Conservation (phyloP, 495 filamentous ascomycete genomes). For the Tetracladium marchalianum region DNA sequence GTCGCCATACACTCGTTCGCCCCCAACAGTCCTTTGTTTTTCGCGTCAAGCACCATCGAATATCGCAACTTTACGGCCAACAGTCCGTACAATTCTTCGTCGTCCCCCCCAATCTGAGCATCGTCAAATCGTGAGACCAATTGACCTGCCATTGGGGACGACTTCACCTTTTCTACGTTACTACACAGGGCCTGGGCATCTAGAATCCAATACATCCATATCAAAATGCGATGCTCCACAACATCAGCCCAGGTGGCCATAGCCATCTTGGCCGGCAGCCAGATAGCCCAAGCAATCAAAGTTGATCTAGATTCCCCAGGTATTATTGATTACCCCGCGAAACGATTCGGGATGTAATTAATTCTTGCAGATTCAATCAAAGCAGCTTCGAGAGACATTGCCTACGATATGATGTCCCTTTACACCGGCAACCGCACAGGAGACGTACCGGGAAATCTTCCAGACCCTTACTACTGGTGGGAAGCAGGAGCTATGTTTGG, state of each 20-base stretch:
- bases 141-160: too few relatives aligned
- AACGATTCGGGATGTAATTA: neutral
- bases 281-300: slow-evolving; percentile 9
- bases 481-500: slow-evolving; percentile 71
- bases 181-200: too few relatives aligned
- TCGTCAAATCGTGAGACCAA: too few relatives aligned
- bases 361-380: slow-evolving; percentile 44
- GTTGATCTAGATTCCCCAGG: slow-evolving; percentile 16
- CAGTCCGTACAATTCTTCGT: too few relatives aligned
- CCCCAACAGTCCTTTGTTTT: too few relatives aligned
- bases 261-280: slow-evolving; percentile 4
- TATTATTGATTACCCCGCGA: neutral
- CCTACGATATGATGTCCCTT: slow-evolving; percentile 52
- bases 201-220: too few relatives aligned
- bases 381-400: slow-evolving; percentile 47
- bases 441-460: slow-evolving; percentile 48
- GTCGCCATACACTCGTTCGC: too few relatives aligned
- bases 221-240: slow-evolving; percentile 9
- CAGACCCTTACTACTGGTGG: slow-evolving; percentile 67
- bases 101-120: too few relatives aligned
- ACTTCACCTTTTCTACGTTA: too few relatives aligned
- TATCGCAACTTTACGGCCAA: too few relatives aligned
- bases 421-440: slow-evolving; percentile 66
- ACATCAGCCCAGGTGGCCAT: neutral
- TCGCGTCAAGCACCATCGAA: too few relatives aligned